Evolutionary conservation across 371 early-diverging fungal genomes (phyloP), one percentile per base, ranked within the genome.

Genomic region (Mucor saturninus): DNA sequence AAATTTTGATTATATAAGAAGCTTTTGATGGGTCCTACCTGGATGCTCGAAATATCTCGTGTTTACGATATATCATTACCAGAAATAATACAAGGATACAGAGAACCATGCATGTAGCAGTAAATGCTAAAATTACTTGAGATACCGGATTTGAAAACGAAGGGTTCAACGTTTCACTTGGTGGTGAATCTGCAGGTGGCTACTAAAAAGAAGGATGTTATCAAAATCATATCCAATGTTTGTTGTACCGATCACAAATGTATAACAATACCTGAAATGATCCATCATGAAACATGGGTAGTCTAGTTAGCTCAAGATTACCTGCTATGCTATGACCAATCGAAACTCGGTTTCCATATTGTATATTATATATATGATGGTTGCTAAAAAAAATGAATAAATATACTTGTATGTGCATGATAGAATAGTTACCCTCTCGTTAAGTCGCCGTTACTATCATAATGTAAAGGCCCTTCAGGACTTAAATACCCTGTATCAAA

Each of bases 401-500:
- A 37, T 35, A 35, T 42, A 38, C 2, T 42, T 21, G 21, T 21
- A 13, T 21, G 30, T 31, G 5, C 11, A 21, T 35, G 7, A n/a
- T 37, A 57, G 30, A 29, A n/a, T 37, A 38, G 15, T 54, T 69
- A 79, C 79, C 73, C 81, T 13, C 67, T 70, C 3, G 75, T 66
- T 11, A 83, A 64, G 61, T 84, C 85, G 0, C 83, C 85, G 52
- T 78, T 77, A 4, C 74, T 64, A 42, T 83, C 83, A 62, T 80
- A 77, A 2, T 75, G 49, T 71, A 84, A 77, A 1, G 82, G 85
- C 8, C 83, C 83, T 29, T 81, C 80, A 0, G 85, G 85, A 2
- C 85, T 83, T 2, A 79, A 70, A 57, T 84, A 84, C 32, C 77
- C 80, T 1, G 76, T 74, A 56, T 84, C 83, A 69, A 84, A 50